Percentiles rank a stretch among this genome's conserved stretches.
phyloP scores from a whole-genome alignment of 2,329 filamentous ascomycete genomes.

The Fusarium dimerum region DNA sequence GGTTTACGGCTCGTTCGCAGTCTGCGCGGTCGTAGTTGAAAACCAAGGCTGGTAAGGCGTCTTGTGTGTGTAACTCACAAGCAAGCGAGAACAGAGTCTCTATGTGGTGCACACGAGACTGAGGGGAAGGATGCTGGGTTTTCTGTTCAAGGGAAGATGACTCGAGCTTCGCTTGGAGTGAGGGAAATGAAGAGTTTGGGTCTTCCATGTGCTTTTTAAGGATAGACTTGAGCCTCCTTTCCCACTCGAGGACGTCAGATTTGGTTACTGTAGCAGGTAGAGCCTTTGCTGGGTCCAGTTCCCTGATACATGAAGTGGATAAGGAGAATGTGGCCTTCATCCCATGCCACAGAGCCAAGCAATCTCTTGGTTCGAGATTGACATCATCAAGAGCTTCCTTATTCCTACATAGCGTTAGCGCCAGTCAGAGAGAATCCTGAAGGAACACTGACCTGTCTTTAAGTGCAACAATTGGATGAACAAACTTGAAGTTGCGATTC shows the following conservation, averaged over 20 bases:
- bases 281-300: slow-evolving; percentile 46
- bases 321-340: slow-evolving; percentile 50
- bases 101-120: neutral
- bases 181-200: slow-evolving; percentile 41
- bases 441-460: slow-evolving; percentile 48
- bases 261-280: slow-evolving; percentile 41
- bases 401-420: slow-evolving; percentile 35
- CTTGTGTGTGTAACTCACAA: slow-evolving; percentile 59
- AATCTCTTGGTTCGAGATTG: slow-evolving; percentile 70
- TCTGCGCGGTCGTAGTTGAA: slow-evolving; percentile 73
- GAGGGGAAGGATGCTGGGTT: neutral
- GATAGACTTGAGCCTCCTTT: slow-evolving; percentile 57
- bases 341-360: slow-evolving; percentile 62
- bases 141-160: neutral
- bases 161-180: slow-evolving; percentile 5
- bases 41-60: slow-evolving; percentile 70
- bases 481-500: slow-evolving; percentile 52
- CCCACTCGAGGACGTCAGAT: slow-evolving; percentile 67
- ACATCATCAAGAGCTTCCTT: slow-evolving; percentile 69
- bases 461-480: slow-evolving; percentile 68
- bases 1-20: slow-evolving; percentile 61
- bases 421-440: neutral
- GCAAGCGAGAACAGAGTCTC: slow-evolving; percentile 51
- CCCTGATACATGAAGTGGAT: slow-evolving; percentile 10
- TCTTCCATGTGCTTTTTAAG: slow-evolving; percentile 63